Evolutionary conservation across 495 filamentous ascomycete genomes (phyloP), one percentile per base, ranked within the genome.

Genomic region (Penicillium turbatum): DNA sequence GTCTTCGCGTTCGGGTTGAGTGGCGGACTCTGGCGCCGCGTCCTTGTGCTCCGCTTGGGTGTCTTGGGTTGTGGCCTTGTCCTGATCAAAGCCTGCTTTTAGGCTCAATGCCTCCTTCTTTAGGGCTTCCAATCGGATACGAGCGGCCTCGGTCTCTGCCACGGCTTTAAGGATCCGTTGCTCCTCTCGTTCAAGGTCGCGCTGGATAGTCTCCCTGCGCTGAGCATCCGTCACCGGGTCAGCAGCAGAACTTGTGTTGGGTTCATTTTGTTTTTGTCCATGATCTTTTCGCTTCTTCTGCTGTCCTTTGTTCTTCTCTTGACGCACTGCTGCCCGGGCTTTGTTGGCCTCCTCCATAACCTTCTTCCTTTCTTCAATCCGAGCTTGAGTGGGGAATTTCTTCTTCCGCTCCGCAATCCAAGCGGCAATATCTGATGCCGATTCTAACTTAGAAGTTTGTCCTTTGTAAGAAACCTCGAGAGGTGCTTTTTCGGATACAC

Each of bases 391-490:
- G 3, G 91, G 91, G 64, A 78, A 96, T 15, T 82, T 82, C 58
- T 84, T 86, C 61, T 80, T 85, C 19, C 91, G 83, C 65, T 93
- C 89, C 36, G 81, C 83, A 50, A 95, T 83, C 87, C 89, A 96
- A 16, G 83, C 81, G 11, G 80, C 79, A 50, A 95, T 78, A 51
- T 95, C 90, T n/a, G 80, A 71, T 3, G 79, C 65, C 68, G 81
- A 66, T 73, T 86, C 70, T 37, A 74, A 54, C 0, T 60, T 76
- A 5, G 73, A 62, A 1, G 72, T 80, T 16, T 61, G 63, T 43
- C 73, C 71, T 26, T 60, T 67, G 52, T 68, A 78, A 3, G 71
- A 72, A 48, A 81, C 70, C 51, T 77, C 70, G 15, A 80, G 62
- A 27, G 69, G 49, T 7, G 62, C 68, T 8, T 57, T 59, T 48